Evolutionary conservation across 2,329 filamentous ascomycete genomes (phyloP), one percentile per base, ranked within the genome.

Genomic region (Fusarium equiseti): DNA sequence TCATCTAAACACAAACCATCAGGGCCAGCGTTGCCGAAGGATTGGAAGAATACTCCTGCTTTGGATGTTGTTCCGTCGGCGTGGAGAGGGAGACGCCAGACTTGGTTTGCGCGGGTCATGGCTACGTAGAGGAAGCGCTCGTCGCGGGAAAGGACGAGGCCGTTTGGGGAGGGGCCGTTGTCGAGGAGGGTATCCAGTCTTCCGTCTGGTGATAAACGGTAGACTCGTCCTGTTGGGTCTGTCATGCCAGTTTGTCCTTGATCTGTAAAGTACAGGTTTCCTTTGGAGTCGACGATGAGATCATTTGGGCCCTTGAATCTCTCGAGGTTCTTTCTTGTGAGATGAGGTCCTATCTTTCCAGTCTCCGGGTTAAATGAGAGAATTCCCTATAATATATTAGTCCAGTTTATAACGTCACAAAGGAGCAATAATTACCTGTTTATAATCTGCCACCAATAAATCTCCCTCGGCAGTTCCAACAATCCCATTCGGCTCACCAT

Each of bases 281-380:
- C 72, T 16, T 76, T 75, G 0, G 78, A 81, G 29, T 80, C 79
- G 6, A 82, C 51, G 18, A 83, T 77, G 2, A 84, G 68, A 55
- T 84, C 81, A 50, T 84, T 84, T 0, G 78, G 79, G 0, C 82
- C 81, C 56, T 83, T 83, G 72, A 84, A 83, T 6, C 81, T 75
- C 48, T 83, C 81, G 1, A 84, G 75, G 44, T 84, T 80, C 48
- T 75, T 76, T n/a, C 78, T 71, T 8, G 78, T 77, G 13, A 83
- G 54, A 22, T 78, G 73, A 0, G 78, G 76, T 2, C 68, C 72
- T 11, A 82, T 70, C 4, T 64, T 72, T 1, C 73, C 61, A 1
- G 69, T 77, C 1, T 66, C 61, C 0, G 80, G 80, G 42, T 82
- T 74, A 20, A 82, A 80, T 0, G 70, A 66, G 0, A 83, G 73